Evolutionary conservation across 2,329 filamentous ascomycete species (phyloP), one percentile per base, ranked within the genome.

Genomic region (Penicillium sp.): DNA sequence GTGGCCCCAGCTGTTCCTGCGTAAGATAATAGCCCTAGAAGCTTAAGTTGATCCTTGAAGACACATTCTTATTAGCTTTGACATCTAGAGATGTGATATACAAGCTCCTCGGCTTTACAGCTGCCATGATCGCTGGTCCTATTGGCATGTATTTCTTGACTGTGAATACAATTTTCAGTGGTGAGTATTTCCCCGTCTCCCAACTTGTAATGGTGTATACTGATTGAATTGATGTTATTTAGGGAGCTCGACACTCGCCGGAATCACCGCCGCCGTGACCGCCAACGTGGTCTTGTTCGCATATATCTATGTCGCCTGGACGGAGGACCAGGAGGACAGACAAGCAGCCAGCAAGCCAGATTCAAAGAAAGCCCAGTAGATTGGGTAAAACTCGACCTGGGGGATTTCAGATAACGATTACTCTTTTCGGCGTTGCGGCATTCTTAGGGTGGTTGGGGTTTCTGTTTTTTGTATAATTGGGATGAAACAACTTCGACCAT

Each of bases 291-390:
- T 99, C 4, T 79, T 99, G 50, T 84, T 97, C 56, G 86, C 83
- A n/a, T 99, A 97, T 75, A 85, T 97, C 43, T 78, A 97, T 55
- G 91, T 96, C 21, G 94, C 94, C 4, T 92, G 96, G 84, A 87
- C 83, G 60, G 94, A 99, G 73, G 94, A 97, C 69, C 80, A 84
- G 77, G 85, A 84, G 72, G 92, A 90, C 59, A 94, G 90, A 87
- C 75, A 76, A 27, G 82, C 87, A 67, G 83, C 86, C 59, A 76
- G 82, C 53, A 82, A 86, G 68, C 75, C 49, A 41, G 34, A 47
- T 33, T 56, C 70, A 50, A 78, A 76, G 68, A 80, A 80, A 65
- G 75, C 69, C 49, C 73, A 78, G 62, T 79, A 67, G 60, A 2
- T 33, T 25, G 36, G 38, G 34, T 19, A 21, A 23, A 6, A 16